Evolutionary conservation across 1,284 basidiomycete species (phyloP).

Genomic region (Ganoderma boninense): DNA sequence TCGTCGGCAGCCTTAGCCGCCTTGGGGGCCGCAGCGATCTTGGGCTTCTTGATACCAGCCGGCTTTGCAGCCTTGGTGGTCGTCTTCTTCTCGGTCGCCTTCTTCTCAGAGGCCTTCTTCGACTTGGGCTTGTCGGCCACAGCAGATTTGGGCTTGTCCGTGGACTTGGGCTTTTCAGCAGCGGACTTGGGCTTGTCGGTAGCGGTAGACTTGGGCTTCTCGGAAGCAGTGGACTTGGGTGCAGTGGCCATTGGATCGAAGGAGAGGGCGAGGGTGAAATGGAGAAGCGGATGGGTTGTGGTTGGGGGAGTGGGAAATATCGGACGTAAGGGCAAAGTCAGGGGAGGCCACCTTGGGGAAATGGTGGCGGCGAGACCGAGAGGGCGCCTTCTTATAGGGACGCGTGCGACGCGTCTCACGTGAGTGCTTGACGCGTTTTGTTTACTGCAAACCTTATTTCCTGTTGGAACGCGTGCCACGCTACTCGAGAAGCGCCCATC

Average conservation of each 20-base stretch:
- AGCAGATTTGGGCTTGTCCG: slow-evolving; percentile 28
- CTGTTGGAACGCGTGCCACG: slow-evolving; percentile 22
- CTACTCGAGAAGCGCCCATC: slow-evolving; percentile 16
- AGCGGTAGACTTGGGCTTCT: slow-evolving; percentile 35
- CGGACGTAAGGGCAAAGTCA: slow-evolving; percentile 26
- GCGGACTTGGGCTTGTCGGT: slow-evolving; percentile 27
- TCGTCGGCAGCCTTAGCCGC: slow-evolving; percentile 44
- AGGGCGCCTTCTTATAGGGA: slow-evolving; percentile 39
- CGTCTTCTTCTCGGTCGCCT: too few species aligned
- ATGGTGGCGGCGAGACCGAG: slow-evolving; percentile 18
- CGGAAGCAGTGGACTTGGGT: slow-evolving; percentile 31
- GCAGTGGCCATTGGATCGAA: slow-evolving; percentile 32
- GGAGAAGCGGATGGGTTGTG: slow-evolving; percentile 4
- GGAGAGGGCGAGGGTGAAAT: neutral
- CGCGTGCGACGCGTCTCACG: slow-evolving; percentile 46
- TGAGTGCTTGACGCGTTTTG: slow-evolving; percentile 43
- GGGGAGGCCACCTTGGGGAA: slow-evolving; percentile 32
- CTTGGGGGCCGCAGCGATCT: slow-evolving; percentile 42
- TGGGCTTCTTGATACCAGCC: slow-evolving; percentile 45
- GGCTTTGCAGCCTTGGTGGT: slow-evolving; percentile 50
- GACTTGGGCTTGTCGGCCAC: slow-evolving; percentile 28
- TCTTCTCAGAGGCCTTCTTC: slow-evolving; percentile 31
- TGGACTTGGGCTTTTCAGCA: slow-evolving; percentile 31
- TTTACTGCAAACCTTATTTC: slow-evolving; percentile 48
- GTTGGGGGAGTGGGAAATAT: slow-evolving; percentile 17